Conservation (phyloP, 805 yeast genomes). For the Kodamaea leandrae region DNA sequence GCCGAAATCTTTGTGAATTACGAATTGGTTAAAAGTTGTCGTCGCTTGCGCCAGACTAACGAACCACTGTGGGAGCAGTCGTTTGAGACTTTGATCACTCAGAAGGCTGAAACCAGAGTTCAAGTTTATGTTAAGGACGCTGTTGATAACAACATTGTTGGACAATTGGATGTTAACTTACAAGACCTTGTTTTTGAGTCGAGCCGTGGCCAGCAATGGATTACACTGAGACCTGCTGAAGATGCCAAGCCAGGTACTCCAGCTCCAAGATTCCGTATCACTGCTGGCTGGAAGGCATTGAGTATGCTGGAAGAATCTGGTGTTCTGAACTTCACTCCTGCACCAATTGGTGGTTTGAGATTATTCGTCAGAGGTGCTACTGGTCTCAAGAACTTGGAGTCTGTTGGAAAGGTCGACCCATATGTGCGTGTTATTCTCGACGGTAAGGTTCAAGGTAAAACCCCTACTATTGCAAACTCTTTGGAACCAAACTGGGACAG, state of each 20-base stretch:
- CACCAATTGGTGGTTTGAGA: constrained; percentile 68
- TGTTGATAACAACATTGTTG: constrained; percentile 53
- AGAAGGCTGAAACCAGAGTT: constrained; percentile 55
- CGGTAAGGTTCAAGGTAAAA: constrained; percentile 55
- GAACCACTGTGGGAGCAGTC: constrained; percentile 72
- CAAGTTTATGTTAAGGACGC: constrained; percentile 61
- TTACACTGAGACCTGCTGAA: constrained; percentile 43
- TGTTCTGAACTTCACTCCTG: constrained; percentile 42
- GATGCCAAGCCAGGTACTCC: constrained; percentile 20
- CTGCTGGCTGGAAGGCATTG: constrained; percentile 71
- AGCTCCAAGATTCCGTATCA: constrained; percentile 44
- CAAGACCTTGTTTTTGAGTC: constrained; percentile 54
- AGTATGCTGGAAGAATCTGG: constrained; percentile 47
- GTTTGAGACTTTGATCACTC: constrained; percentile 58
- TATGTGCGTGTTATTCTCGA: constrained; percentile 59
- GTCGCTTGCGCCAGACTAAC: constrained; percentile 64
- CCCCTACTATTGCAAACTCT: constrained; percentile 53
- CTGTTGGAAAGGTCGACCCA: constrained; percentile 75
- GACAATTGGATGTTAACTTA: constrained; percentile 49
- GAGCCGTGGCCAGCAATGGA: constrained; percentile 48
- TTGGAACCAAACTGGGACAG: constrained; percentile 59
- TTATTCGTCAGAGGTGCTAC: constrained; percentile 54
- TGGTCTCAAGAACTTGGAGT: constrained; percentile 55
- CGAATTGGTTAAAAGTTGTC: constrained; percentile 51
- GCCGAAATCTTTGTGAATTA: constrained; percentile 64